Evolutionary conservation across 192 early-diverging fungal genomes (phyloP).

Genomic region (Lunasporangiospora selenospora): DNA sequence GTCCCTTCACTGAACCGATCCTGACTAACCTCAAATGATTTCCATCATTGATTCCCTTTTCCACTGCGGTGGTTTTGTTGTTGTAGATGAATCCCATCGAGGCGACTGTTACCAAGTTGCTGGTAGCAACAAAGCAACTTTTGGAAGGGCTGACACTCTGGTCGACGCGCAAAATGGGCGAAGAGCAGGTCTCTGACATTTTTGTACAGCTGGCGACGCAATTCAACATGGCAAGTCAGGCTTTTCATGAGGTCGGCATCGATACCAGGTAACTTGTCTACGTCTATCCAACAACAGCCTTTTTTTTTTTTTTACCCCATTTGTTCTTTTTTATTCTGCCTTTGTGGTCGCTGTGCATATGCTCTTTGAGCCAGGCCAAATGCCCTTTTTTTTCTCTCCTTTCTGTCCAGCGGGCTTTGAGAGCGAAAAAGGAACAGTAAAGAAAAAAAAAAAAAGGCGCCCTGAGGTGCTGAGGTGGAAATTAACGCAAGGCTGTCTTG

Average conservation of each 20-base stretch:
- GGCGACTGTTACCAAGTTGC: conserved; percentile 52
- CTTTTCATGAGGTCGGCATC: conserved; percentile 35
- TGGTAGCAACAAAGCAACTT: conserved; percentile 56
- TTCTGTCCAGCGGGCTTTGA: too few relatives aligned
- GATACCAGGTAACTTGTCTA: conserved; percentile 46
- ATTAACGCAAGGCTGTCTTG: too few relatives aligned
- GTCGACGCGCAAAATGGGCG: conserved; percentile 41
- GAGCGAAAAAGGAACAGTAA: too few relatives aligned
- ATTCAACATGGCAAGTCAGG: conserved; percentile 52
- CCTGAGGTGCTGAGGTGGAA: too few relatives aligned
- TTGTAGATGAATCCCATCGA: conserved; percentile 54
- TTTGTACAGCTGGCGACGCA: conserved; percentile 52
- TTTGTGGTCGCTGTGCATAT: background rate
- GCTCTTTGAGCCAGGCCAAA: too few relatives aligned
- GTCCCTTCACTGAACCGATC: background rate
- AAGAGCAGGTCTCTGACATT: conserved; percentile 54
- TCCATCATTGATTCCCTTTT: background rate
- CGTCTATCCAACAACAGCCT: background rate
- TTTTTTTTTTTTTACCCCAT: background rate
- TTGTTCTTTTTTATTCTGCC: background rate
- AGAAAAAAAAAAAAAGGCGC: too few relatives aligned
- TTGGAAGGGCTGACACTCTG: conserved; percentile 56
- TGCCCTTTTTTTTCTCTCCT: too few relatives aligned
- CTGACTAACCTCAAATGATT: too few relatives aligned
- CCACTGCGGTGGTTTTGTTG: background rate